Evolutionary conservation across 2,329 filamentous ascomycete species (phyloP), one percentile per base, ranked within the genome.

Genomic region (Botrytis sinoallii): DNA sequence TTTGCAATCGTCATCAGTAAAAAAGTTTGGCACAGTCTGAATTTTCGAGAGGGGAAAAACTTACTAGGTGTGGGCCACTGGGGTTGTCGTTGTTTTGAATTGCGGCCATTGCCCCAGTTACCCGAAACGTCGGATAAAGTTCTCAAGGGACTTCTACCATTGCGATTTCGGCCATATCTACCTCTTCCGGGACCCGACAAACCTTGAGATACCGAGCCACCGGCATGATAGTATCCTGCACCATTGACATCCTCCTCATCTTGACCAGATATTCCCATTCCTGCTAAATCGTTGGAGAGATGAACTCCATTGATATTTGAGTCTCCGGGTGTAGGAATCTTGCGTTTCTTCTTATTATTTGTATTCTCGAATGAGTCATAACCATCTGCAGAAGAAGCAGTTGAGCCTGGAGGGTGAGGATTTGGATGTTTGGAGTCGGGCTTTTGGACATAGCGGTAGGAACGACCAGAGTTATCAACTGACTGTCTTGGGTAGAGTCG

Each of bases 291-390:
- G 42, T 88, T 86, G 25, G 89, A 89, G 70, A 92, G 82, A 74
- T 81, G 80, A 64, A 77, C 76, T n/a, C 80, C 80, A 71, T 81
- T 82, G 46, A 80, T 77, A 5, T 82, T 88, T 22, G 90, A 86
- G 79, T 93, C 92, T 29, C 93, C 92, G 16, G 93, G 94, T 0
- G 94, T 94, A 0, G 96, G 96, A 55, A 99, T 98, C 84, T 99
- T 99, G 78, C 96, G 89, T 83, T 99, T 98, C 86, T 98, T 99
- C 84, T 99, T 99, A 82, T 99, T 99, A 82, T 97, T 98, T 52
- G 94, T 97, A 80, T 98, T 98, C 83, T 99, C 96, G 79, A 98
- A 97, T 10, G 94, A 96, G 82, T 99, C 96, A 82, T 98, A 98
- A 22, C 95, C 94, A 81, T 98, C 95, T 18, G 89, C 85, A 4